Evolutionary conservation across 2,329 filamentous ascomycete species (phyloP).

Genomic region (Trichoderma oligosporum): DNA sequence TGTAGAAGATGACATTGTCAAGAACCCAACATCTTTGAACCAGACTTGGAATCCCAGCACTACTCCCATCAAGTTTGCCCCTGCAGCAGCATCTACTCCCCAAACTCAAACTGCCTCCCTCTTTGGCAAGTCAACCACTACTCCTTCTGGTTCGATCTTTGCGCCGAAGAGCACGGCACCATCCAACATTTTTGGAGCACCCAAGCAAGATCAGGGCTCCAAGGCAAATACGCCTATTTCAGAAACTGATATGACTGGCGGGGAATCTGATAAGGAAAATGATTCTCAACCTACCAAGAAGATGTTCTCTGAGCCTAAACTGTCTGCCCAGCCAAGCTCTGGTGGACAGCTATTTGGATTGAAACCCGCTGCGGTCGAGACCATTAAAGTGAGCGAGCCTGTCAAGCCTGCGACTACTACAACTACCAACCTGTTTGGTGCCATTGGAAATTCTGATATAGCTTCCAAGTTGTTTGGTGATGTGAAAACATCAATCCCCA

Average conservation of each 20-base stretch:
- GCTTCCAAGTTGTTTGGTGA: constrained; percentile 38
- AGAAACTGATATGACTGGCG: constrained; percentile 33
- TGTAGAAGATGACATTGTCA: constrained; percentile 24
- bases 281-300: constrained; percentile 37
- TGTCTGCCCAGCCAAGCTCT: constrained; percentile 29
- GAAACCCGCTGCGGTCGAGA: constrained; percentile 31
- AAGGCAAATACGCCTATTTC: constrained; percentile 25
- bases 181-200: constrained; percentile 37
- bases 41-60: constrained; percentile 45
- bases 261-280: constrained; percentile 46
- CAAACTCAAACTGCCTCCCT: constrained; percentile 29
- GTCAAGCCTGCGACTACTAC: constrained; percentile 26
- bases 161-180: constrained; percentile 35
- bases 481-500: constrained; percentile 29
- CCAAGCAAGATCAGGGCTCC: constrained; percentile 29
- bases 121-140: constrained; percentile 32
- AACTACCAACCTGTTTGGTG: constrained; percentile 39
- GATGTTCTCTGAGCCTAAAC: constrained; percentile 28
- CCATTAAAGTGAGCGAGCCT: constrained; percentile 24
- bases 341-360: constrained; percentile 33
- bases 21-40: constrained; percentile 32
- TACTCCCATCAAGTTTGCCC: constrained; percentile 54
- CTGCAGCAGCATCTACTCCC: constrained; percentile 29
- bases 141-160: constrained; percentile 34
- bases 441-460: constrained; percentile 32